Conservation (phyloP, 1,284 basidiomycete genomes). For the Xerocomus minutiporus region DNA sequence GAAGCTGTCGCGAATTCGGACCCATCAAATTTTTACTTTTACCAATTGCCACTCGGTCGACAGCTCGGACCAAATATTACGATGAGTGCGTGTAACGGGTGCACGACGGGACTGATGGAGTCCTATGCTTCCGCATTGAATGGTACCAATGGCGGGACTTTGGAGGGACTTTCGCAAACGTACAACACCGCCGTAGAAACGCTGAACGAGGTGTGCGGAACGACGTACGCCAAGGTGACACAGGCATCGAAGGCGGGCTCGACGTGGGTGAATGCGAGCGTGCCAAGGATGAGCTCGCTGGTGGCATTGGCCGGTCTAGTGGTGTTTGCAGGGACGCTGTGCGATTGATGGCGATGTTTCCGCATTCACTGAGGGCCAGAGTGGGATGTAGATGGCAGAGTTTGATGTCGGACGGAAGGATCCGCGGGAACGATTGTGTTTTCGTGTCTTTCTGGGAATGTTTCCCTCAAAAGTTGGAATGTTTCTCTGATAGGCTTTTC, state of each 20-base stretch:
- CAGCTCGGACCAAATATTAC: conserved; percentile 42
- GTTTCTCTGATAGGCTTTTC: neutral
- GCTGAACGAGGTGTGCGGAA: conserved; percentile 36
- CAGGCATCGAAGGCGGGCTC: conserved; percentile 12
- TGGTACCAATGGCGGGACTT: conserved; percentile 9
- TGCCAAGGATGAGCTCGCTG: conserved; percentile 9
- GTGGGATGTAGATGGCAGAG: neutral
- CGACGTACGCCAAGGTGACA: conserved; percentile 28
- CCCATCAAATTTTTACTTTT: conserved; percentile 63
- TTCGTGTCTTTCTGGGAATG: neutral
- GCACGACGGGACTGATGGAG: conserved; percentile 52
- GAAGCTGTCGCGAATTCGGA: conserved; percentile 51
- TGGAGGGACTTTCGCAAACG: conserved; percentile 37
- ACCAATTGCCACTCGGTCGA: conserved; percentile 54
- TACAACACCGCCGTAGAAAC: conserved; percentile 35
- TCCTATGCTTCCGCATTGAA: conserved; percentile 37
- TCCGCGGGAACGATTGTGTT: neutral
- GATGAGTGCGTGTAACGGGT: conserved; percentile 51
- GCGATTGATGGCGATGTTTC: conserved; percentile 8
- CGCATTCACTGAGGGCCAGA: neutral
- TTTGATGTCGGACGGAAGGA: neutral
- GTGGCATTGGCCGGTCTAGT: conserved; percentile 11
- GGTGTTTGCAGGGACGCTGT: conserved; percentile 10
- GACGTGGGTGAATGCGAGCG: conserved; percentile 11
- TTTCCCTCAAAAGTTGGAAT: neutral